Evolutionary conservation across 2,329 filamentous ascomycete species (phyloP).

Genomic region (Cordyceps cateniannulata): DNA sequence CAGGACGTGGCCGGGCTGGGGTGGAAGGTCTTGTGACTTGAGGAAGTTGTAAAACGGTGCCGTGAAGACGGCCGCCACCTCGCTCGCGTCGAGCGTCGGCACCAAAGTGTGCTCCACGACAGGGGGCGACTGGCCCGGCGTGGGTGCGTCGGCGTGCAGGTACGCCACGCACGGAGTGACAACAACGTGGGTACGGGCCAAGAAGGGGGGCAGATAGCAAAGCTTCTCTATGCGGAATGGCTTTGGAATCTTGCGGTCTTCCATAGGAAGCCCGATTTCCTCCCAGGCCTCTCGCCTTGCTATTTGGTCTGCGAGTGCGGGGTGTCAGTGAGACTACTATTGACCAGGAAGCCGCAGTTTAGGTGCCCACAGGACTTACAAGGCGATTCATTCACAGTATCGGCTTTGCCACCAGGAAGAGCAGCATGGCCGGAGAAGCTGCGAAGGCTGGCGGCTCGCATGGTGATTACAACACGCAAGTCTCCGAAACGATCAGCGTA

Average conservation of each 20-base stretch:
- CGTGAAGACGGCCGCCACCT: constrained; percentile 91
- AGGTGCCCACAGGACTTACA: constrained; percentile 35
- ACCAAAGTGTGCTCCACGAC: constrained; percentile 65
- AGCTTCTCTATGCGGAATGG: constrained; percentile 85
- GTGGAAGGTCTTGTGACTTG: constrained; percentile 48
- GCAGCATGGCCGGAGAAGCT: constrained; percentile 81
- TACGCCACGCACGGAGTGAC: constrained; percentile 74
- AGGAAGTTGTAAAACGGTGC: constrained; percentile 84
- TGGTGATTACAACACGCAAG: constrained; percentile 63
- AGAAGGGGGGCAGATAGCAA: constrained; percentile 71
- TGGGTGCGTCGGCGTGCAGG: constrained; percentile 54
- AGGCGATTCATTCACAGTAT: constrained; percentile 50
- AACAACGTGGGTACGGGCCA: constrained; percentile 66
- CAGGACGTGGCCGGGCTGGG: constrained; percentile 28
- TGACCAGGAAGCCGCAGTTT: not conserved
- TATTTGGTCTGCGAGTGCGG: constrained; percentile 56
- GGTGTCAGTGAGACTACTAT: not conserved
- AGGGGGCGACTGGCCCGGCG: constrained; percentile 25
- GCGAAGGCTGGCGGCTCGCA: constrained; percentile 56
- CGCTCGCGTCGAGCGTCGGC: constrained; percentile 76
- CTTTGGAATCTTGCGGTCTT: constrained; percentile 59
- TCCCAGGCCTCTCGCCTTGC: constrained; percentile 86
- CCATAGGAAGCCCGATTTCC: constrained; percentile 81
- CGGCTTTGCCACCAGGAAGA: constrained; percentile 72
- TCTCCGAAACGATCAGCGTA: constrained; percentile 81